Conservation (phyloP, 768 basidiomycete genomes). For the Megacollybia marginata region DNA sequence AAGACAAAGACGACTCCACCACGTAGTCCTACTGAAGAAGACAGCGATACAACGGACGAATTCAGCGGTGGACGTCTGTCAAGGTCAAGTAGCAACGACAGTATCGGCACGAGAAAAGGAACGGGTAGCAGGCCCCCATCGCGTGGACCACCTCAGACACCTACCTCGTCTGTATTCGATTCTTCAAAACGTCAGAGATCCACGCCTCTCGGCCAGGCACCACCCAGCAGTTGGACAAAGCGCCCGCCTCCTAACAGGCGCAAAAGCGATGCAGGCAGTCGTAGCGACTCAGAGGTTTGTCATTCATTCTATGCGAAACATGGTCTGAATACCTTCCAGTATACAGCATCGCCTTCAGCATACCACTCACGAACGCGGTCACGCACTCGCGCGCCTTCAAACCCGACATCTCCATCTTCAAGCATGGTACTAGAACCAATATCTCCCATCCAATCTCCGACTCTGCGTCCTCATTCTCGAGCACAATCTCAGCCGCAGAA, state of each 20-base stretch:
- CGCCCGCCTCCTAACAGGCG: slow-evolving; percentile 58
- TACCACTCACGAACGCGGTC: not conserved
- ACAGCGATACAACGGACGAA: slow-evolving; percentile 24
- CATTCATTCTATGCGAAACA: not conserved
- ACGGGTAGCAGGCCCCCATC: slow-evolving; percentile 46
- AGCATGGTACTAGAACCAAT: slow-evolving; percentile 15
- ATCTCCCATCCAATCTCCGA: slow-evolving; percentile 22
- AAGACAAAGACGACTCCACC: slow-evolving; percentile 42
- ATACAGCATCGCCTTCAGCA: not conserved
- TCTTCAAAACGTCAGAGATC: slow-evolving; percentile 62
- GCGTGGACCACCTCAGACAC: slow-evolving; percentile 43
- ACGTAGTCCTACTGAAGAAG: slow-evolving; percentile 30
- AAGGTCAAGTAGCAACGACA: slow-evolving; percentile 46
- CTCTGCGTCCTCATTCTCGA: slow-evolving; percentile 66
- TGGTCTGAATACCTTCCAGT: not conserved
- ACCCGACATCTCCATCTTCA: slow-evolving; percentile 50
- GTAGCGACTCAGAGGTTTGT: slow-evolving; percentile 73
- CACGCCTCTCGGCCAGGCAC: slow-evolving; percentile 47
- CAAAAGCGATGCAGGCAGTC: slow-evolving; percentile 68
- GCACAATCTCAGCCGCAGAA: slow-evolving; percentile 41
- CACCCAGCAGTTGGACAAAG: slow-evolving; percentile 74
- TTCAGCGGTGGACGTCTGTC: slow-evolving; percentile 41
- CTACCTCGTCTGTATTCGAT: slow-evolving; percentile 62
- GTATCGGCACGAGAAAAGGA: slow-evolving; percentile 25
- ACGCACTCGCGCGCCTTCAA: slow-evolving; percentile 63